A percentile compares a stretch with the other conserved stretches of the same genome.
phyloP scores from a whole-genome alignment of 345 rosid species.

The Bruguiera sexangula region DNA sequence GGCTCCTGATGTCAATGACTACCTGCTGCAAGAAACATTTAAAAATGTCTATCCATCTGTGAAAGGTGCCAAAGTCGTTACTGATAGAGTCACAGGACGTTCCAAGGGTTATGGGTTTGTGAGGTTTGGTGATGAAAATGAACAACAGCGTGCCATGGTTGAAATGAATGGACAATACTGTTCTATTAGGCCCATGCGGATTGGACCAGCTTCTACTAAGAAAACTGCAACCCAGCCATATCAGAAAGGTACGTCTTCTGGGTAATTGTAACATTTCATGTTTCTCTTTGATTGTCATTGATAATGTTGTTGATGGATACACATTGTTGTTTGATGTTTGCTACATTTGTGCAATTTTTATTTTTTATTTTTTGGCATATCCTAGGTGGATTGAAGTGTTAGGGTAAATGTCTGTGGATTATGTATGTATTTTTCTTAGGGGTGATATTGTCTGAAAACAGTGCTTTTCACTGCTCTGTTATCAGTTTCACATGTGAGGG shows the following conservation, averaged over 20 bases:
- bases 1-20: slow-evolving; percentile 89
- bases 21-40: slow-evolving; percentile 69
- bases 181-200: slow-evolving; percentile 87
- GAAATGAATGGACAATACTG: slow-evolving; percentile 92
- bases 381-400: slow-evolving; percentile 12
- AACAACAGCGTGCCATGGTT: slow-evolving; percentile 80
- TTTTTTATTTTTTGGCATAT: background rate
- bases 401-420: slow-evolving; percentile 30
- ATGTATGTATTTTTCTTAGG: slow-evolving; percentile 7
- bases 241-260: slow-evolving; percentile 57
- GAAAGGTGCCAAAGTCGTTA: slow-evolving; percentile 94
- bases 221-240: slow-evolving; percentile 62
- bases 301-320: background rate
- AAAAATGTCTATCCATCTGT: slow-evolving; percentile 57
- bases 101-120: slow-evolving; percentile 98
- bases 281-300: no score
- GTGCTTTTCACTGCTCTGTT: slow-evolving; percentile 4
- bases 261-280: background rate
- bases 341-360: slow-evolving; percentile 1
- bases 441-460: slow-evolving; percentile 19
- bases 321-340: background rate
- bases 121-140: slow-evolving; percentile 78
- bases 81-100: slow-evolving; percentile 84
- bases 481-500: slow-evolving; percentile 42
- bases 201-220: slow-evolving; percentile 90